Conservation (phyloP, 2,329 filamentous ascomycete species). For the Teratosphaeria zuluensis region DNA sequence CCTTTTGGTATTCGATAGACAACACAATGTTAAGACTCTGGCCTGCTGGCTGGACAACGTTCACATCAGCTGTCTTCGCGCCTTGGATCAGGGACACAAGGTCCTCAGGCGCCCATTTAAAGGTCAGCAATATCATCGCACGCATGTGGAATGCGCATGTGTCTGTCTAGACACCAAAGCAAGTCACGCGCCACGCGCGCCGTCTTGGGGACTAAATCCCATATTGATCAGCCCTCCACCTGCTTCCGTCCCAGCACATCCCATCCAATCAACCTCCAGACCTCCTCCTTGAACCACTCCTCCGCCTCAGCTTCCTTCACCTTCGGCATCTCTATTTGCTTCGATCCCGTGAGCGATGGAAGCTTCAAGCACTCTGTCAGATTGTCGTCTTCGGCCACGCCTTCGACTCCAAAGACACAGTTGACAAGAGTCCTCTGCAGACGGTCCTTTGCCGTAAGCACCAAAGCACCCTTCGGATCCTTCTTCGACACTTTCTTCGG, state of each 20-base stretch:
- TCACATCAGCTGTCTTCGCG: not conserved
- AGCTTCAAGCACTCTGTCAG: conserved; percentile 34
- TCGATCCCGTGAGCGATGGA: conserved; percentile 20
- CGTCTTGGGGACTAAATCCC: too few species aligned
- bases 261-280: conserved; percentile 52
- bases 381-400: conserved; percentile 24
- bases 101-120: not conserved
- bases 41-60: not conserved
- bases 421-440: conserved; percentile 37
- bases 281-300: conserved; percentile 46
- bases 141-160: not conserved
- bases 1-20: not conserved
- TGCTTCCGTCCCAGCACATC: conserved; percentile 32
- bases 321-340: conserved; percentile 22
- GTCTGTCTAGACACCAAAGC: too few species aligned
- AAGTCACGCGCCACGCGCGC: too few species aligned
- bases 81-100: not conserved
- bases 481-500: conserved; percentile 16
- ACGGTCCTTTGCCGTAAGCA: conserved; percentile 30
- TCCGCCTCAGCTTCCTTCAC: conserved; percentile 28
- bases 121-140: not conserved
- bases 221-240: not conserved
- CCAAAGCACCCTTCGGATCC: conserved; percentile 25
- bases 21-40: not conserved
- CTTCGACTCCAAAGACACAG: conserved; percentile 32